Base-by-base conservation (phyloP, 371 early-diverging fungal species). In the Apophysomyces elegans region DNA sequence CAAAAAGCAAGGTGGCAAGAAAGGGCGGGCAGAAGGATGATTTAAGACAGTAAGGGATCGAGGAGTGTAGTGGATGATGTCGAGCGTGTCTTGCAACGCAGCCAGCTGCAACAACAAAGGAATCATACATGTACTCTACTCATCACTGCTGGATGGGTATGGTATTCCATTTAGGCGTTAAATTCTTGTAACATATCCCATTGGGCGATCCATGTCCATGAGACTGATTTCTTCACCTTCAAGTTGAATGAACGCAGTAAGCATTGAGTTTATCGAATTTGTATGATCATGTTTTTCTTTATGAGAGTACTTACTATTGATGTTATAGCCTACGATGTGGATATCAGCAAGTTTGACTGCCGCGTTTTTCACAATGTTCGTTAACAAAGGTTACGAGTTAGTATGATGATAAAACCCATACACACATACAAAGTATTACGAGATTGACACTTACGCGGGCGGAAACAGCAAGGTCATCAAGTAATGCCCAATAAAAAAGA, bases 141-240 rank as follows among this genome's bases (percentile, higher is more conserved):
- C 47, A 45, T 61, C 43, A 44, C 46, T 45, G n/a, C 46, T 45
- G 18, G 61, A 61, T 45, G 45, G 61, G n/a, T 44, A 61, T 45
- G 43, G 5, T 36, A 61, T 41, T 61, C 46, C 26, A 46, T 61
- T 61, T 21, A 61, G 46, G n/a, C 45, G 43, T 41, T 47, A 47
- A 45, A 61, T 61, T 36, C 61, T 61, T 61, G 46, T 61, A 45
- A 61, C 46, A 61, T 45, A 45, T 18, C 45, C 61, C 46, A 44
- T 41, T 44, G 61, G 61, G 61, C 36, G 46, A 61, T 61, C 61
- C 61, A 61, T 61, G 46, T 61, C 37, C 61, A 61, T 61, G 9
- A 61, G 61, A 26, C 46, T 41, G 21, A 61, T 44, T 61, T 9
- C 46, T 61, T 61, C 5, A 41, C 41, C 41, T 41, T 41, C 41